Evolutionary conservation across 2,329 filamentous ascomycete species (phyloP), one percentile per base, ranked within the genome.

Genomic region (Trichoderma guizhouense): DNA sequence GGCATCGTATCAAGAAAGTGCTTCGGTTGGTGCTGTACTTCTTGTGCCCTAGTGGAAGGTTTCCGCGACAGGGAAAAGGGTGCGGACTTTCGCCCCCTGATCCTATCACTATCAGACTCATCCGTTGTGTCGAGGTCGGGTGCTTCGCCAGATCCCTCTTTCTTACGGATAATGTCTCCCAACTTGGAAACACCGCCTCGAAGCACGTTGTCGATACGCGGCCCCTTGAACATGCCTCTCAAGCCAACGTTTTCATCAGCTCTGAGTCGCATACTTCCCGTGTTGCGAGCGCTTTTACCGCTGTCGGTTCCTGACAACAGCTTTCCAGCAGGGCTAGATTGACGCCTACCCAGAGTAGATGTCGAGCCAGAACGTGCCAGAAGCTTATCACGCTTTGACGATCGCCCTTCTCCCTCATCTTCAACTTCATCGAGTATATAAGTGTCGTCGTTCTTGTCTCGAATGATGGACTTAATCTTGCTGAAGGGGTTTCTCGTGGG

Each of bases 141-240:
- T 3, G 77, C 76, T 7, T 82, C 81, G 12, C 76, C 76, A 3
- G 76, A 73, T 5, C 74, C 79, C 11, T 89, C 87, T 72, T 84
- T 88, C 74, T 84, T 86, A 86, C 88, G 89, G 26, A 90, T 75
- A 67, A 90, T 82, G 65, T 89, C 88, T 34, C 87, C 85, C 15
- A 90, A 79, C 75, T 86, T 88, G 30, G 86, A 88, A 7, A 89
- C 86, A 28, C 88, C 82, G 7, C 84, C 88, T 30, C 87, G 86
- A 58, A 97, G 88, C 34, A 93, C 86, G 34, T 89, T 92, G 73
- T 93, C 92, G 74, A 95, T 90, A 70, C 92, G 87, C 64, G 90
- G 88, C 3, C 90, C 91, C 81, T 94, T 95, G 81, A 97, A 92
- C 62, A 97, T 91, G 7, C 91, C 90, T 55, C 91, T 89, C 18